These are phyloP conservation scores for Kwoniella sp. DNA, from an alignment of 768 basidiomycete genomes.

Conservation along the genomic window DNA sequence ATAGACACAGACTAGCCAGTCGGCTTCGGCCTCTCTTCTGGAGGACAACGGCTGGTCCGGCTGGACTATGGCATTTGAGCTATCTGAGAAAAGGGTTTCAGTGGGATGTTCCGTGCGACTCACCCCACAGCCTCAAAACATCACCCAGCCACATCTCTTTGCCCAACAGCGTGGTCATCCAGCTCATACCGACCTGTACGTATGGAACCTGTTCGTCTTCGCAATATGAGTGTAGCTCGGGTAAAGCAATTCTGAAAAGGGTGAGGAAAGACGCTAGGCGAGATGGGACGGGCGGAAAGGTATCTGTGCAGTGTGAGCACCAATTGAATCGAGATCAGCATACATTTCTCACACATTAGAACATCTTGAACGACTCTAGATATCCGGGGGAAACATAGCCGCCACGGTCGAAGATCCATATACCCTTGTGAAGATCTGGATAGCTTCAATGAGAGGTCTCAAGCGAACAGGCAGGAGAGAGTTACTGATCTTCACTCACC, in stretches of 20 bases:
- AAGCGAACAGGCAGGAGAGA: not conserved
- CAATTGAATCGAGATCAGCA: not conserved
- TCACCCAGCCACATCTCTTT: slow-evolving; percentile 50
- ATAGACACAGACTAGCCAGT: not conserved
- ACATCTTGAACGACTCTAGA: too few species aligned
- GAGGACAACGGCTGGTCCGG: too few species aligned
- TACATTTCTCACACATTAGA: too few species aligned
- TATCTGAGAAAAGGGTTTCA: too few species aligned
- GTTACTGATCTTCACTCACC: slow-evolving; percentile 24
- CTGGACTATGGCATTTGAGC: too few species aligned
- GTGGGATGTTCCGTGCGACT: too few species aligned
- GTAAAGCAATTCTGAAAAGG: slow-evolving; percentile 40
- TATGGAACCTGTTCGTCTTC: slow-evolving; percentile 50
- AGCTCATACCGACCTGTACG: slow-evolving; percentile 40
- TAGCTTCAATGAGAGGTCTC: too few species aligned
- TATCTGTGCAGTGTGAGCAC: slow-evolving; percentile 9
- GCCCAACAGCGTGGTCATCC: slow-evolving; percentile 55
- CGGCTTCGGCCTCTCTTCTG: too few species aligned
- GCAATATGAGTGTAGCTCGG: slow-evolving; percentile 46
- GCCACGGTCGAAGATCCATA: too few species aligned
- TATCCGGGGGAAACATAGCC: too few species aligned
- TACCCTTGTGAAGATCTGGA: too few species aligned
- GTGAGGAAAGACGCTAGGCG: slow-evolving; percentile 43
- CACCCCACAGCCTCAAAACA: slow-evolving; percentile 49
- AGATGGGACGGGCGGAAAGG: slow-evolving; percentile 42